Percentiles rank a stretch among this genome's conserved stretches.
Conservation (phyloP, 2,329 filamentous ascomycete species). For the Beauveria sp. region DNA sequence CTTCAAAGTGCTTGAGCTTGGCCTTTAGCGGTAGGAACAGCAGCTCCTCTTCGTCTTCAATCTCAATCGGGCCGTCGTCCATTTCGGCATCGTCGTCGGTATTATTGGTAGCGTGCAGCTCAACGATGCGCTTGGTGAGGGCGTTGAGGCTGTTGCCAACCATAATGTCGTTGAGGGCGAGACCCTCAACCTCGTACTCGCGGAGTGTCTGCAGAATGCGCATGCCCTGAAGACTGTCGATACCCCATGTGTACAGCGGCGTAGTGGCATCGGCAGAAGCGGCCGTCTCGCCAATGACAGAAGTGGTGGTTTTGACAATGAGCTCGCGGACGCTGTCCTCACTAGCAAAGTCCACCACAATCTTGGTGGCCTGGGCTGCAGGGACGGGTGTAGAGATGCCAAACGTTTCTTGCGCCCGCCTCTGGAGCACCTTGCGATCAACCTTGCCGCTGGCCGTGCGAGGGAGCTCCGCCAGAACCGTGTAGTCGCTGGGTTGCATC, state of each 20-base stretch:
- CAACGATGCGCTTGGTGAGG: constrained; percentile 2
- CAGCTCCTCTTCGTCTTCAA: constrained; percentile 11
- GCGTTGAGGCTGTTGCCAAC: constrained; percentile 6
- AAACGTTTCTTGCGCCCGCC: constrained; percentile 2
- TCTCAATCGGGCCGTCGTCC: constrained; percentile 6
- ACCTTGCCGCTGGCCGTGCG: constrained; percentile 12
- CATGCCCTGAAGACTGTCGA: constrained; percentile 10
- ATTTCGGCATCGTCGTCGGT: background rate
- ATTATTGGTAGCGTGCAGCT: background rate
- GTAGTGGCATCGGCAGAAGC: background rate
- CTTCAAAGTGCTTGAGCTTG: constrained; percentile 11
- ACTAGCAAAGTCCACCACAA: background rate
- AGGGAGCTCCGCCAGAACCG: constrained; percentile 7
- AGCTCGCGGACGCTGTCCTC: constrained; percentile 7
- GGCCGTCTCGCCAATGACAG: constrained; percentile 4
- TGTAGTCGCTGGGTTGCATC: constrained; percentile 11
- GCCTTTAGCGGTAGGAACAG: background rate
- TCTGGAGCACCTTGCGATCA: constrained; percentile 9
- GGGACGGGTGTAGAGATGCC: background rate
- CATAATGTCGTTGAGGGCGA: constrained; percentile 7
- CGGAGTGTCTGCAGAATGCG: constrained; percentile 1
- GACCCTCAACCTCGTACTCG: constrained; percentile 3
- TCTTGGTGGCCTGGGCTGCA: background rate
- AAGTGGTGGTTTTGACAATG: background rate
- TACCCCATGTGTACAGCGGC: constrained; percentile 9